These are phyloP conservation scores for Articulospora tetracladia DNA, from an alignment of 495 filamentous ascomycete genomes.

Conservation along the genomic window DNA sequence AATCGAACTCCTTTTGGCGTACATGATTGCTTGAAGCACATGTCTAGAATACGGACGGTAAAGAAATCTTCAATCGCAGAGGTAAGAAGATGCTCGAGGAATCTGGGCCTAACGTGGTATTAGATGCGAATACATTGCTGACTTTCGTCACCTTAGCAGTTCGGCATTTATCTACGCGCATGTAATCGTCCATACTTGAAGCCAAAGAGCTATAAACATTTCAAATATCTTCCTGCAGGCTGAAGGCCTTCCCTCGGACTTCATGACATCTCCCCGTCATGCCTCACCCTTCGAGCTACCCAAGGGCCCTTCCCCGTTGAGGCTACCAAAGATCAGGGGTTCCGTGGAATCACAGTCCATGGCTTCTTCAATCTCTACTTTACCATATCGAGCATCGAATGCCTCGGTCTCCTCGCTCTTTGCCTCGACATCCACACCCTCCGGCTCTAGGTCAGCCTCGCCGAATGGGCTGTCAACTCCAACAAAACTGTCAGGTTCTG, in stretches of 20 bases:
- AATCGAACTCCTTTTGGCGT: neutral
- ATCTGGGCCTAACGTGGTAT: neutral
- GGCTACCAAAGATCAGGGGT: slow-evolving; percentile 47
- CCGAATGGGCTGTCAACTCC: slow-evolving; percentile 54
- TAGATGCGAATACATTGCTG: neutral
- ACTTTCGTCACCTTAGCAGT: neutral
- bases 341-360: slow-evolving; percentile 38
- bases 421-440: slow-evolving; percentile 50
- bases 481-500: slow-evolving; percentile 44
- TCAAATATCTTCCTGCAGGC: neutral
- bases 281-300: slow-evolving; percentile 57
- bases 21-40: slow-evolving; percentile 1
- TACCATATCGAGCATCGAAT: slow-evolving; percentile 47
- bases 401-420: slow-evolving; percentile 57
- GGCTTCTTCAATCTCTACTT: slow-evolving; percentile 40
- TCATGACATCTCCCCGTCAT: slow-evolving; percentile 62
- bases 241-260: slow-evolving; percentile 18
- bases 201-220: slow-evolving; percentile 4
- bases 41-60: slow-evolving; percentile 2
- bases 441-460: slow-evolving; percentile 53
- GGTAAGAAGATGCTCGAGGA: neutral
- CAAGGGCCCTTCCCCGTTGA: slow-evolving; percentile 44
- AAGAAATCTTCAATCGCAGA: neutral
- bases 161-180: slow-evolving; percentile 5
- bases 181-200: slow-evolving; percentile 1